These are phyloP conservation scores for Isabelozyma rhagii DNA, from an alignment of 805 yeast genomes.

Conservation along the genomic window DNA sequence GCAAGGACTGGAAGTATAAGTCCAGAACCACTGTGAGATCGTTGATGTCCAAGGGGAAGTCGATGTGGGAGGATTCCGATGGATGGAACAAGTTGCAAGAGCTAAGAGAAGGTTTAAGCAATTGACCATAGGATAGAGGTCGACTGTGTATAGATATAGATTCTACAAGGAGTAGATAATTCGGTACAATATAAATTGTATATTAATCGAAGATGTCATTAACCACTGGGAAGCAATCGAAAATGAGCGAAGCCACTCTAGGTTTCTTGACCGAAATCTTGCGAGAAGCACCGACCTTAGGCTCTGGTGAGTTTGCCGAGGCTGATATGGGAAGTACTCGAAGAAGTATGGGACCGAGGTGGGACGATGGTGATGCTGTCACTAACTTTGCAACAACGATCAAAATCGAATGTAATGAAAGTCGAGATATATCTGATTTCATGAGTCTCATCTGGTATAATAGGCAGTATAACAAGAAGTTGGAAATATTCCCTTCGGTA, in stretches of 20 bases:
- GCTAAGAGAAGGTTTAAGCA: slow-evolving; percentile 43
- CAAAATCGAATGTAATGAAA: not conserved
- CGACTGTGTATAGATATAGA: not conserved
- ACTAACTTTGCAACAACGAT: not conserved
- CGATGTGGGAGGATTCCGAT: slow-evolving; percentile 73
- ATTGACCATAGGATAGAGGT: not conserved
- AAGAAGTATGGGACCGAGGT: not conserved
- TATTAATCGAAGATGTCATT: slow-evolving; percentile 12
- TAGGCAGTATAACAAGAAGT: not conserved
- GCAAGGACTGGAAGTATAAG: slow-evolving; percentile 89
- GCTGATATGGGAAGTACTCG: not conserved
- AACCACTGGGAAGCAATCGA: slow-evolving; percentile 19
- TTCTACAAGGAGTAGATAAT: not conserved
- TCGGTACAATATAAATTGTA: not conserved
- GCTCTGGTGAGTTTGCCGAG: not conserved
- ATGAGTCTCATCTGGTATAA: not conserved
- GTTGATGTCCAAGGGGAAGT: slow-evolving; percentile 73
- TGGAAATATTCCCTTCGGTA: not conserved
- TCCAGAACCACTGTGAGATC: slow-evolving; percentile 70
- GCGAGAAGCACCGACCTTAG: not conserved
- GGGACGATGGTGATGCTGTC: not conserved
- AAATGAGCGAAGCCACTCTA: slow-evolving; percentile 20
- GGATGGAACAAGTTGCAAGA: slow-evolving; percentile 69
- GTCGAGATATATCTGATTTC: not conserved
- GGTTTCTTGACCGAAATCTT: not conserved